These are phyloP conservation scores for Trapa bicornis DNA, from an alignment of 345 rosid genomes.

Conservation along the genomic window DNA sequence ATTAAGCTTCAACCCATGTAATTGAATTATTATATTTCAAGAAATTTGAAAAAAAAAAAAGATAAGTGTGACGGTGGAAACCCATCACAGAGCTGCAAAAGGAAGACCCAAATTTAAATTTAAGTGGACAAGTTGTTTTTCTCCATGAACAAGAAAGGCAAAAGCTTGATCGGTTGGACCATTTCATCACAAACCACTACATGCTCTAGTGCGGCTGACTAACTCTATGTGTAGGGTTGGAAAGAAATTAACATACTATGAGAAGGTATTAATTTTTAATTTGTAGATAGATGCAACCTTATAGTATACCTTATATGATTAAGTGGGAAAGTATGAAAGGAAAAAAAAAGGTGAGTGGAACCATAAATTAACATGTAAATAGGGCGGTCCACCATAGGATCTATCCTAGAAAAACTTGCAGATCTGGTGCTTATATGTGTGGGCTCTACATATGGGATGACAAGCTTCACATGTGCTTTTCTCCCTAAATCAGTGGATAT, in stretches of 20 bases:
- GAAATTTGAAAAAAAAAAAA: not conserved
- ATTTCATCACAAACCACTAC: conserved; percentile 14
- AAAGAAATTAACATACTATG: too few species aligned
- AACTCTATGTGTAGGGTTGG: too few species aligned
- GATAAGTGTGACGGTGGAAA: conserved; percentile 7
- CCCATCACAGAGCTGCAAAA: conserved; percentile 2
- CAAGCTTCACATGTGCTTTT: conserved; percentile 39
- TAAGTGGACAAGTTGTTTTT: conserved; percentile 15
- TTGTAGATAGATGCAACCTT: too few species aligned
- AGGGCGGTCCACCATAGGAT: conserved; percentile 6
- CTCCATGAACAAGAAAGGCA: conserved; percentile 10
- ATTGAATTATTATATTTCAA: not conserved
- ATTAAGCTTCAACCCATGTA: not conserved
- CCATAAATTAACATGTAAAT: not conserved
- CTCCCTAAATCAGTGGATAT: conserved; percentile 12
- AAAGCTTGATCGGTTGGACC: conserved; percentile 20
- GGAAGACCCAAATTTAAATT: conserved; percentile 7
- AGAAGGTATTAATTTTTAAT: too few species aligned
- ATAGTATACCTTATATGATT: not conserved
- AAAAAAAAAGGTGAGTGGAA: not conserved
- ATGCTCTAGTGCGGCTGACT: too few species aligned
- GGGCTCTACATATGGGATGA: conserved; percentile 21
- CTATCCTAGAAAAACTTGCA: not conserved
- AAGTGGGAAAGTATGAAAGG: not conserved
- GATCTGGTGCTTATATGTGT: conserved; percentile 26